Conservation (phyloP, 768 basidiomycete species). For the Gelatoporia subvermispora region DNA sequence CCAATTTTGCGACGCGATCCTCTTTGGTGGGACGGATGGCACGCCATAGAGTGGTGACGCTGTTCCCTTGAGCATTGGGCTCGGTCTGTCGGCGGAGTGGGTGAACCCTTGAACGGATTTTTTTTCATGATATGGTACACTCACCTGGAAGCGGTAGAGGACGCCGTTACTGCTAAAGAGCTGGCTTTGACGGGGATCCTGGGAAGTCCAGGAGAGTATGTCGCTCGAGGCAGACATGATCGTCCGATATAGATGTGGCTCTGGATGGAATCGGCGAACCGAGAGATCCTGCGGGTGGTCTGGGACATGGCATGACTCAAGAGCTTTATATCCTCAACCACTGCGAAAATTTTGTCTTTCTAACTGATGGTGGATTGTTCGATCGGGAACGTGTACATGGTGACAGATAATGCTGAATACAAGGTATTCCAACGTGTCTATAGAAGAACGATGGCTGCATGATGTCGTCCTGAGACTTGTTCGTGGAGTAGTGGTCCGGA, state of each 20-base stretch:
- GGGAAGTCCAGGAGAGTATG: constrained; percentile 82
- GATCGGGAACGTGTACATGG: constrained; percentile 77
- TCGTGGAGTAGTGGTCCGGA: constrained; percentile 69
- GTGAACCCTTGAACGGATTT: constrained; percentile 1
- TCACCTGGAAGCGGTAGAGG: constrained; percentile 75
- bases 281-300: constrained; percentile 5
- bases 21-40: constrained; percentile 81
- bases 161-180: constrained; percentile 81
- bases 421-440: constrained; percentile 65
- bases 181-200: constrained; percentile 78
- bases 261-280: constrained; percentile 8
- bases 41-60: constrained; percentile 74
- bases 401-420: constrained; percentile 70
- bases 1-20: constrained; percentile 83
- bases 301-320: constrained; percentile 6
- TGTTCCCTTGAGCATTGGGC: constrained; percentile 56
- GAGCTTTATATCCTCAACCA: constrained; percentile 47
- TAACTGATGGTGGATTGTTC: constrained; percentile 50
- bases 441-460: constrained; percentile 59
- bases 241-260: constrained; percentile 18
- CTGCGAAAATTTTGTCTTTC: constrained; percentile 43
- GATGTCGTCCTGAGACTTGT: constrained; percentile 50
- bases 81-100: constrained; percentile 47
- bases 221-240: constrained; percentile 49
- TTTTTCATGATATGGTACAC: constrained; percentile 19